Evolutionary conservation across 163 green algal species (phyloP).

Genomic region (Coccomyxa subellipsoidea): DNA sequence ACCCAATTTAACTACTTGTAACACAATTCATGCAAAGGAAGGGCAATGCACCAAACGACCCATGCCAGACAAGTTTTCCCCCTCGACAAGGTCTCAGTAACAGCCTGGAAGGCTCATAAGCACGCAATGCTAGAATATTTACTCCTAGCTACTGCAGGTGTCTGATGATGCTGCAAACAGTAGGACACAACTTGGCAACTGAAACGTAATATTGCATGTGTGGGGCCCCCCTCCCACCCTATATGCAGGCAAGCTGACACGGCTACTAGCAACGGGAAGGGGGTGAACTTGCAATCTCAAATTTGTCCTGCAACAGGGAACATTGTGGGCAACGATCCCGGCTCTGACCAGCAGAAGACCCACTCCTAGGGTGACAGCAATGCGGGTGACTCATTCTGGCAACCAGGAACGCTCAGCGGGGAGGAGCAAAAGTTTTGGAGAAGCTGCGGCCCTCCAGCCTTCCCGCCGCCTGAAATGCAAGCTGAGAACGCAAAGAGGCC

Average conservation of each 20-base stretch:
- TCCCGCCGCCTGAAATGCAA: neutral
- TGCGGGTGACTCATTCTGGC: neutral
- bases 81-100: too few relatives aligned
- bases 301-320: neutral
- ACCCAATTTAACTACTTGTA: too few relatives aligned
- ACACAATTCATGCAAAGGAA: neutral
- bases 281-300: neutral
- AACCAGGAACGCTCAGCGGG: neutral
- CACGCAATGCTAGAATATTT: neutral
- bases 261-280: neutral
- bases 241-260: neutral
- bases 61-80: neutral
- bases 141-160: neutral
- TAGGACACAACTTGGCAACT: neutral
- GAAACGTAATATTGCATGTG: neutral
- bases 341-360: neutral
- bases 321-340: neutral
- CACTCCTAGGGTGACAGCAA: neutral
- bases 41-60: neutral
- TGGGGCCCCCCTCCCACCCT: neutral
- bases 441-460: neutral
- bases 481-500: neutral
- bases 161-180: neutral
- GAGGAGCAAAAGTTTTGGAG: neutral
- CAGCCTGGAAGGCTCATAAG: neutral